These are phyloP conservation scores for Epichloe festucae DNA, from an alignment of 2,329 filamentous ascomycete genomes.

Conservation along the genomic window DNA sequence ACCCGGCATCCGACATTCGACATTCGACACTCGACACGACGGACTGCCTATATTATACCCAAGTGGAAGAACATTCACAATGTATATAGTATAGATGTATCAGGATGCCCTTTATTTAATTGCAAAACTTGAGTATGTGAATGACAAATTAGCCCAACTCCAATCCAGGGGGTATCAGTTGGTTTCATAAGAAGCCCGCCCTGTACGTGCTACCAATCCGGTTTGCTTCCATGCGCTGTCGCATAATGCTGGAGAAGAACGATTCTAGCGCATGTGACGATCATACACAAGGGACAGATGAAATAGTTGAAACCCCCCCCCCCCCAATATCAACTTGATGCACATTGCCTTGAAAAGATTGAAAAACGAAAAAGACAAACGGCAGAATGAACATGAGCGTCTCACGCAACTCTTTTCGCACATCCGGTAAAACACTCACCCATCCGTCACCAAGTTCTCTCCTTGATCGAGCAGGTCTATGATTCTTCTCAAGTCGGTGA, in stretches of 20 bases:
- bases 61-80: no score
- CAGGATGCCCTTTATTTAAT: not conserved
- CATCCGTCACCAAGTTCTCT: conserved; percentile 72
- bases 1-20: no score
- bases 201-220: not conserved
- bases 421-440: conserved; percentile 3
- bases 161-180: not conserved
- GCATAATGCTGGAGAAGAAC: not conserved
- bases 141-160: not conserved
- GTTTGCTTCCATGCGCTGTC: not conserved
- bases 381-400: no score
- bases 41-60: no score
- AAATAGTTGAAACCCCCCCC: no score
- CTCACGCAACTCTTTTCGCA: conserved; percentile 1
- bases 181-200: not conserved
- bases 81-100: no score
- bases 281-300: no score
- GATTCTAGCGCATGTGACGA: no score
- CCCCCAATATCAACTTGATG: no score
- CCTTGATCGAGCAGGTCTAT: conserved; percentile 85
- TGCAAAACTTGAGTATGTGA: not conserved
- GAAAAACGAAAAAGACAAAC: no score
- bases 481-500: conserved; percentile 72
- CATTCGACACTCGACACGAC: no score
- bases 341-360: no score